Evolutionary conservation across 305 asterid species (phyloP).

Genomic region (Euphrasia arctica): DNA sequence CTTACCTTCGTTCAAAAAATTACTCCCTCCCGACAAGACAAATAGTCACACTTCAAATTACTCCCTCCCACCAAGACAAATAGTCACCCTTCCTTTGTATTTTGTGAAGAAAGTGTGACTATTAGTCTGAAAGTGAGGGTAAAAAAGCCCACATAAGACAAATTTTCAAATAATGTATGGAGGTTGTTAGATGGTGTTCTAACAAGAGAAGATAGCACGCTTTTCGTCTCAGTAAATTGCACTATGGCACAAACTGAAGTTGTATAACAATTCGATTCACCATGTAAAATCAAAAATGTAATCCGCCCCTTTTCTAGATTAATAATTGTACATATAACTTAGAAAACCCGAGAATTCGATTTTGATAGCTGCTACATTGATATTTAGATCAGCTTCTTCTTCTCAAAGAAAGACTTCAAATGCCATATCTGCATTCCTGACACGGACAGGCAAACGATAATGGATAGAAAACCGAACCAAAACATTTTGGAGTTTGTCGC

Average conservation of each 20-base stretch:
- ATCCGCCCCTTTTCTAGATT: conserved; percentile 28
- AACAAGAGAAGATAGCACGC: too few species aligned
- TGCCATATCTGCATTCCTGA: conserved; percentile 90
- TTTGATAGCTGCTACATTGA: not conserved
- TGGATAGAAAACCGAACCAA: conserved; percentile 73
- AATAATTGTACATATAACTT: conserved; percentile 27
- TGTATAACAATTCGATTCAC: conserved; percentile 26
- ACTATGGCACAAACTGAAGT: conserved; percentile 14
- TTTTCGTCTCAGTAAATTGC: not conserved
- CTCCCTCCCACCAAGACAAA: too few species aligned
- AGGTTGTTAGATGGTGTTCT: not conserved
- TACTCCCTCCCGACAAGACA: too few species aligned
- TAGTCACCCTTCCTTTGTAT: too few species aligned
- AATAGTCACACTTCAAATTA: too few species aligned
- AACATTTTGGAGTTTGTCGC: conserved; percentile 73
- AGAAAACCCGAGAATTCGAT: conserved; percentile 23
- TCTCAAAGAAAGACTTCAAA: conserved; percentile 87
- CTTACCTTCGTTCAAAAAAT: not conserved
- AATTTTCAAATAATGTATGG: not conserved
- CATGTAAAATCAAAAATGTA: conserved; percentile 28
- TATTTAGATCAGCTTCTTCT: conserved; percentile 85
- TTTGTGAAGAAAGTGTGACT: too few species aligned
- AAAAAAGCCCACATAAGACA: not conserved
- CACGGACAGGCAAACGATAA: conserved; percentile 63
- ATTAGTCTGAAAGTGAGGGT: too few species aligned